Conservation (phyloP, 305 asterid genomes). For the Fraxinus angustifolia region DNA sequence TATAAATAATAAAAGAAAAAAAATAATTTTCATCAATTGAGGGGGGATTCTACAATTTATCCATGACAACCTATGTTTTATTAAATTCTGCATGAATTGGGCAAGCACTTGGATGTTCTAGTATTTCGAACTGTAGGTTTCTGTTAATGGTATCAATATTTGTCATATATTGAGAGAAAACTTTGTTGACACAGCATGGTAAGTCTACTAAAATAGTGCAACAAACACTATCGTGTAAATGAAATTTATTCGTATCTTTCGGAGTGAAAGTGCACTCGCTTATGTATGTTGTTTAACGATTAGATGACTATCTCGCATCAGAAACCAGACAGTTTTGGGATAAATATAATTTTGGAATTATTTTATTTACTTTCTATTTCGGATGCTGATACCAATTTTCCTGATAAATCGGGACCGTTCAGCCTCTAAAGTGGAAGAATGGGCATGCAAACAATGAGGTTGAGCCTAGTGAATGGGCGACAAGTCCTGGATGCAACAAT, state of each 20-base stretch:
- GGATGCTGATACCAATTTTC: slow-evolving; percentile 19
- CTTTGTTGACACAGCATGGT: background rate
- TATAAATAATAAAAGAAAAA: background rate
- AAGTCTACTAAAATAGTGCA: background rate
- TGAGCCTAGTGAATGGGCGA: slow-evolving; percentile 45
- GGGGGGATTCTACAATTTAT: background rate
- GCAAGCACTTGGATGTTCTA: background rate
- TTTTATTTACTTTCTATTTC: slow-evolving; percentile 8
- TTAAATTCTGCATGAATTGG: background rate
- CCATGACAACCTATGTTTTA: background rate
- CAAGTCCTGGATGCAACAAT: slow-evolving; percentile 49
- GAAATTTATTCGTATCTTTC: background rate
- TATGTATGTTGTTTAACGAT: background rate
- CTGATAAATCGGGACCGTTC: slow-evolving; percentile 22
- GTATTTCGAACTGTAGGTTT: background rate
- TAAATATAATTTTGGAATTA: background rate
- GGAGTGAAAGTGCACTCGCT: background rate
- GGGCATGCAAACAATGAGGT: slow-evolving; percentile 42
- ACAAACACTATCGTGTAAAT: background rate
- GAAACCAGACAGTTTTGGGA: background rate
- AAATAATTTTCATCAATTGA: slow-evolving; percentile 11
- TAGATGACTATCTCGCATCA: background rate
- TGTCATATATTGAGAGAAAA: background rate
- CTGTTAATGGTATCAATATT: background rate
- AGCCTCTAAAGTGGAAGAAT: slow-evolving; percentile 73